A percentile compares a stretch with the other conserved stretches of the same genome.
phyloP scores from a whole-genome alignment of 1,284 basidiomycete species.

The Chalciporus piperatoides region DNA sequence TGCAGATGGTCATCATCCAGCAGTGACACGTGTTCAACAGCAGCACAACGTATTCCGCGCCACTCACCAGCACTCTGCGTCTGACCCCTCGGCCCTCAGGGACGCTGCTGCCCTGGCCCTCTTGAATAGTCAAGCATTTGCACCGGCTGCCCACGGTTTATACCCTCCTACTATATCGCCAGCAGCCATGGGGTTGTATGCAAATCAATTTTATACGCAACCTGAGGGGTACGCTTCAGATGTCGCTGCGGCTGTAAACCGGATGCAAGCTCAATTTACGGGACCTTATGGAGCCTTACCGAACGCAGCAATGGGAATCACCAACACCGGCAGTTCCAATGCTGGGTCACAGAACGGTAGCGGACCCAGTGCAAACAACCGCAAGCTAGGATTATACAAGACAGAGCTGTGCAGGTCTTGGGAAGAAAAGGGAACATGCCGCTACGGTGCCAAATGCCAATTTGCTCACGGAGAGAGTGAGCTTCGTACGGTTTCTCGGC shows the following conservation, averaged over 20 bases:
- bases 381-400: slow-evolving; percentile 87
- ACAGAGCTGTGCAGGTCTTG: slow-evolving; percentile 89
- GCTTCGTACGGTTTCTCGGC: slow-evolving; percentile 73
- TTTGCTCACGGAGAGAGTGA: slow-evolving; percentile 90
- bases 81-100: slow-evolving; percentile 68
- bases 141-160: slow-evolving; percentile 37
- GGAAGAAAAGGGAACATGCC: slow-evolving; percentile 89
- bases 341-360: slow-evolving; percentile 32
- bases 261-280: slow-evolving; percentile 56
- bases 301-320: slow-evolving; percentile 33
- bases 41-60: slow-evolving; percentile 67
- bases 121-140: slow-evolving; percentile 57
- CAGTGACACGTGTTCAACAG: slow-evolving; percentile 70
- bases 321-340: slow-evolving; percentile 39
- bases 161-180: slow-evolving; percentile 49
- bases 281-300: slow-evolving; percentile 51
- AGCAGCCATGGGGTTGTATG: slow-evolving; percentile 54
- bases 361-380: slow-evolving; percentile 83
- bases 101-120: slow-evolving; percentile 64
- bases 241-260: slow-evolving; percentile 54
- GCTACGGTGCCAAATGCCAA: slow-evolving; percentile 84
- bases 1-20: slow-evolving; percentile 55
- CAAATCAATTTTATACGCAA: slow-evolving; percentile 63
- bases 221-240: slow-evolving; percentile 58
- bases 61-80: slow-evolving; percentile 74